Conservation (phyloP, 2,329 filamentous ascomycete species). For the Colletotrichum navitas region DNA sequence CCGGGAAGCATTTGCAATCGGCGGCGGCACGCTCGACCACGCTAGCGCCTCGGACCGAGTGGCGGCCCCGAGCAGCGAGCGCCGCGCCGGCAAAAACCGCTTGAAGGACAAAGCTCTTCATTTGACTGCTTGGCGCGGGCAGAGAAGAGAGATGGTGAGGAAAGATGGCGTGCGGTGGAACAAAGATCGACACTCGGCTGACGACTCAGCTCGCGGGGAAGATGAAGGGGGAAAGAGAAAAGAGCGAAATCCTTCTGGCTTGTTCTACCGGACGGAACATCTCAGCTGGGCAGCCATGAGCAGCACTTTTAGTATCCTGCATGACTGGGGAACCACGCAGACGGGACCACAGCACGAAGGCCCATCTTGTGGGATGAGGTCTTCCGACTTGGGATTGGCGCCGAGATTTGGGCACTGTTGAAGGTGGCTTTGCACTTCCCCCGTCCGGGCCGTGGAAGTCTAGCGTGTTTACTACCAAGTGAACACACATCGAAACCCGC, state of each 20-base stretch:
- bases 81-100: constrained; percentile 32
- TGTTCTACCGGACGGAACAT: constrained; percentile 28
- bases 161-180: not conserved
- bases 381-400: constrained; percentile 21
- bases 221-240: not conserved
- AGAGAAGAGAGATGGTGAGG: too few relatives aligned
- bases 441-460: constrained; percentile 28
- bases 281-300: constrained; percentile 6
- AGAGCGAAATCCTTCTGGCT: constrained; percentile 17
- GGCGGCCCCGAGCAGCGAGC: constrained; percentile 26
- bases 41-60: not conserved
- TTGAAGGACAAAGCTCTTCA: constrained; percentile 38
- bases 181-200: constrained; percentile 27
- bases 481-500: not conserved
- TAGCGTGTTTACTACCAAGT: constrained; percentile 1
- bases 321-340: constrained; percentile 7
- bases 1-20: constrained; percentile 61
- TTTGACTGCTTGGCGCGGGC: not conserved
- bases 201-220: constrained; percentile 16
- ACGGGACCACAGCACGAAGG: constrained; percentile 19
- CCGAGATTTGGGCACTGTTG: constrained; percentile 29
- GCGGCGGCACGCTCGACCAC: constrained; percentile 51
- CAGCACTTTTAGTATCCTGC: constrained; percentile 34
- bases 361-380: constrained; percentile 16
- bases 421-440: constrained; percentile 24